Conservation (phyloP, 345 rosid species). For the Geranium rotundifolium region DNA sequence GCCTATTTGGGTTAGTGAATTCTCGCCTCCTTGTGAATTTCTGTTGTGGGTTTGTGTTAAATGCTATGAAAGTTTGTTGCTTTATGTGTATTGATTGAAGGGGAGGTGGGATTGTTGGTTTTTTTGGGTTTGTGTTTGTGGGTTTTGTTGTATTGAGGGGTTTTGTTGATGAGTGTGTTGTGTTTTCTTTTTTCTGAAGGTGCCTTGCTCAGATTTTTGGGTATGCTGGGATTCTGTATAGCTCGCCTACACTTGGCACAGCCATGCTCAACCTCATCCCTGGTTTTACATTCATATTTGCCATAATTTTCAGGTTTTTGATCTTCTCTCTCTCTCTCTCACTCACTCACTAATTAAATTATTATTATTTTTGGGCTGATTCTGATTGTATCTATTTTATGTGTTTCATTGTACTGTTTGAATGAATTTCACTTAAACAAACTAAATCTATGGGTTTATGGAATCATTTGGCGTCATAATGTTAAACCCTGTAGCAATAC, state of each 20-base stretch:
- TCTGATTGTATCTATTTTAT: too few species aligned
- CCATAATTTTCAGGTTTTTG: slow-evolving; percentile 20
- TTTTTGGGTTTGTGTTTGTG: not conserved
- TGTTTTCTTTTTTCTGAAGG: slow-evolving; percentile 14
- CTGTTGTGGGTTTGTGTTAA: not conserved
- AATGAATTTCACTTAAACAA: not conserved
- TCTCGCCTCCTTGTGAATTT: not conserved
- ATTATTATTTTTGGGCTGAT: too few species aligned
- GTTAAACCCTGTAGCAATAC: not conserved
- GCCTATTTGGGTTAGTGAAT: slow-evolving; percentile 20
- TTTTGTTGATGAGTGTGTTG: not conserved
- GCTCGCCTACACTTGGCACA: slow-evolving; percentile 29
- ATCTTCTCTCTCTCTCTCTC: too few species aligned
- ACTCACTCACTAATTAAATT: too few species aligned
- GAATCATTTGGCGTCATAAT: not conserved
- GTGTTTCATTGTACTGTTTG: not conserved
- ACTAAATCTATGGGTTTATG: not conserved
- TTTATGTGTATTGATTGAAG: not conserved
- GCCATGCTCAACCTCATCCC: slow-evolving; percentile 29
- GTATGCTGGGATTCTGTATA: slow-evolving; percentile 15
- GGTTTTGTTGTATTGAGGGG: not conserved
- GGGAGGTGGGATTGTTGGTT: too few species aligned
- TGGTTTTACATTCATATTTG: slow-evolving; percentile 30
- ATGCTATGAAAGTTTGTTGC: not conserved
- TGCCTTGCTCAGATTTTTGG: slow-evolving; percentile 22